Conservation (phyloP, 2,329 filamentous ascomycete genomes). For the Colletotrichum shisoi region DNA sequence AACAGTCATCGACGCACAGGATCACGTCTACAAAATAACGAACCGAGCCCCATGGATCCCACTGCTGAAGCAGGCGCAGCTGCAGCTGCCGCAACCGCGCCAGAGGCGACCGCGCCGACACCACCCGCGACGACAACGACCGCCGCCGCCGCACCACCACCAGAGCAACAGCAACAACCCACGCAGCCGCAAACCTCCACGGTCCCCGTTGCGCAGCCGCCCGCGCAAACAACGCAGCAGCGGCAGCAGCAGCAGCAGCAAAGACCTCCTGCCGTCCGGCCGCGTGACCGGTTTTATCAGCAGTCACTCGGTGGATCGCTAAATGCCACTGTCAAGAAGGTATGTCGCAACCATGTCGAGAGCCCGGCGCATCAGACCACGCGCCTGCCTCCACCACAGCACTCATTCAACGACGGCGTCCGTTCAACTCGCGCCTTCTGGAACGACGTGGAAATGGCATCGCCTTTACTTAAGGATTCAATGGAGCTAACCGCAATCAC, state of each 20-base stretch:
- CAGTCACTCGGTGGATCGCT: conserved; percentile 73
- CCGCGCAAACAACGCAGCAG: conserved; percentile 35
- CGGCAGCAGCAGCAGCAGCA: conserved; percentile 21
- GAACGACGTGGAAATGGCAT: conserved; percentile 7
- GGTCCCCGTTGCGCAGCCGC: conserved; percentile 20
- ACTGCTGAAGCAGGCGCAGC: conserved; percentile 30
- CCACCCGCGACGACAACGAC: conserved; percentile 17
- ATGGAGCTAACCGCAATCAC: conserved; percentile 47
- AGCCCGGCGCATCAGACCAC: conserved; percentile 36
- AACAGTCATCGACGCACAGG: neutral
- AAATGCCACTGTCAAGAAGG: conserved; percentile 73
- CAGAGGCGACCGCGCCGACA: conserved; percentile 15
- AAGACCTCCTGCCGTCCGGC: conserved; percentile 41
- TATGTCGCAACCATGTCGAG: conserved; percentile 50
- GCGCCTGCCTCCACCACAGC: conserved; percentile 9
- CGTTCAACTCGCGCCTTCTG: neutral
- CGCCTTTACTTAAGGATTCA: conserved; percentile 19
- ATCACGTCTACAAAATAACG: conserved; percentile 9
- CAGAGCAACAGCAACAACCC: conserved; percentile 19
- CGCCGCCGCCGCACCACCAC: conserved; percentile 1
- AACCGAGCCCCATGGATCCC: conserved; percentile 30
- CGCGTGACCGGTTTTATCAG: conserved; percentile 64
- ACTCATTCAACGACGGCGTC: neutral
- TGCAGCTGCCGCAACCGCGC: conserved; percentile 26
- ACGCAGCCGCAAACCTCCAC: conserved; percentile 22